A percentile compares a stretch with the other conserved stretches of the same genome.
phyloP scores from a whole-genome alignment of 2,329 filamentous ascomycete species.

The Dothideomycetes sp. region DNA sequence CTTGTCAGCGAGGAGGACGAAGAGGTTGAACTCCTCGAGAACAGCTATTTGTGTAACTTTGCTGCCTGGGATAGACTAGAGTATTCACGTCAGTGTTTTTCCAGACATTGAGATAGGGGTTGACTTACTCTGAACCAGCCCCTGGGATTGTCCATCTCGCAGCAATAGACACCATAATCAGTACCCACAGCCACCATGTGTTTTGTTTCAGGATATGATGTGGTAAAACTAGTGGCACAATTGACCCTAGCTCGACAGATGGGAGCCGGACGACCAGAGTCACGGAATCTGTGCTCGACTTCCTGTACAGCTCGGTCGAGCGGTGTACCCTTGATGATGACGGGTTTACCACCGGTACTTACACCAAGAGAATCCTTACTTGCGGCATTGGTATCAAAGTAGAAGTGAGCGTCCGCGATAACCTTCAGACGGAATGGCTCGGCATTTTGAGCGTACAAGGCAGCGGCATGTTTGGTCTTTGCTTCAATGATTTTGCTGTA shows the following conservation, averaged over 20 bases:
- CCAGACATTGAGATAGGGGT: slow-evolving; percentile 15
- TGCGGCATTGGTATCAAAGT: slow-evolving; percentile 57
- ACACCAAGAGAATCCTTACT: slow-evolving; percentile 32
- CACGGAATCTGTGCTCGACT: slow-evolving; percentile 64
- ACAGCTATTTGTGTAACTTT: slow-evolving; percentile 89
- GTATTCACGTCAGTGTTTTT: slow-evolving; percentile 24
- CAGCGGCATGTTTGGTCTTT: slow-evolving; percentile 85
- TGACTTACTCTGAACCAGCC: slow-evolving; percentile 74
- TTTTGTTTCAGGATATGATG: slow-evolving; percentile 58
- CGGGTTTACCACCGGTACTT: slow-evolving; percentile 44
- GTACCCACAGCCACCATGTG: slow-evolving; percentile 90
- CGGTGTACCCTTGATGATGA: slow-evolving; percentile 82
- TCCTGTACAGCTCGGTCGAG: slow-evolving; percentile 84
- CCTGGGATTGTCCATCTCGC: slow-evolving; percentile 78
- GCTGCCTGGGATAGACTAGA: slow-evolving; percentile 62
- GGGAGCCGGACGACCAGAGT: slow-evolving; percentile 59
- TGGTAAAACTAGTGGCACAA: slow-evolving; percentile 81
- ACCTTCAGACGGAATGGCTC: slow-evolving; percentile 90
- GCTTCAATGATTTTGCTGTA: slow-evolving; percentile 88
- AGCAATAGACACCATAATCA: slow-evolving; percentile 85
- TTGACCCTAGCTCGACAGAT: slow-evolving; percentile 83
- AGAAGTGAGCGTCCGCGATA: slow-evolving; percentile 85
- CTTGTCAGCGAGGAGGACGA: slow-evolving; percentile 84
- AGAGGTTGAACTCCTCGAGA: slow-evolving; percentile 89
- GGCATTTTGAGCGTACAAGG: slow-evolving; percentile 82